Conservation (phyloP, 805 yeast genomes). For the Lachancea thermotolerans region DNA sequence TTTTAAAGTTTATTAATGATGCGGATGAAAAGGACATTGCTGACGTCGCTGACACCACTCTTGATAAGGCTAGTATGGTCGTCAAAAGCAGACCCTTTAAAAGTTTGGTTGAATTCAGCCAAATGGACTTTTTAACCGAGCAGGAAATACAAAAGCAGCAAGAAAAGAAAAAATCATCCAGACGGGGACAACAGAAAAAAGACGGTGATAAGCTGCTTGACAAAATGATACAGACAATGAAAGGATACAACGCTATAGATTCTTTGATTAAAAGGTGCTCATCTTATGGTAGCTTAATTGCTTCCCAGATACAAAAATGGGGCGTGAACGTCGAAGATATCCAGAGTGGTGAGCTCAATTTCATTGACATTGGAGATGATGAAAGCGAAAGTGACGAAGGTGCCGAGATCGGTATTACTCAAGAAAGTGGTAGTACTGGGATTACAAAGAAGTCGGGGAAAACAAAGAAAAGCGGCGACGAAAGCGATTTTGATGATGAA, state of each 20-base stretch:
- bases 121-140: slow-evolving; percentile 42
- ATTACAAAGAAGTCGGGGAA: slow-evolving; percentile 2
- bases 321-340: slow-evolving; percentile 70
- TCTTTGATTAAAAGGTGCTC: slow-evolving; percentile 82
- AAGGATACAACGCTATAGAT: slow-evolving; percentile 92
- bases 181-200: slow-evolving; percentile 43
- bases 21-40: slow-evolving; percentile 70
- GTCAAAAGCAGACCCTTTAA: slow-evolving; percentile 65
- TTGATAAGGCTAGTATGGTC: slow-evolving; percentile 56
- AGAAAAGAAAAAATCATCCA: slow-evolving; percentile 21
- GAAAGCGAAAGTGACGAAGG: slow-evolving; percentile 18
- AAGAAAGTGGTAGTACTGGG: background rate
- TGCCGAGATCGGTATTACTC: slow-evolving; percentile 4
- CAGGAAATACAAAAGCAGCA: slow-evolving; percentile 20
- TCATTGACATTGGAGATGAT: slow-evolving; percentile 28
- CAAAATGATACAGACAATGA: slow-evolving; percentile 58
- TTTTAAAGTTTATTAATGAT: slow-evolving; percentile 70
- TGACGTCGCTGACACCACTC: slow-evolving; percentile 69
- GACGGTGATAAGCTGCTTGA: slow-evolving; percentile 72
- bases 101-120: slow-evolving; percentile 52
- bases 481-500: slow-evolving; percentile 27
- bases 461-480: slow-evolving; percentile 23
- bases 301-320: slow-evolving; percentile 74
- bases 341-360: slow-evolving; percentile 36
- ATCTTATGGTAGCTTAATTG: slow-evolving; percentile 62